Base-by-base conservation (phyloP, 495 filamentous ascomycete genomes). In the Margaritispora aquatica region DNA sequence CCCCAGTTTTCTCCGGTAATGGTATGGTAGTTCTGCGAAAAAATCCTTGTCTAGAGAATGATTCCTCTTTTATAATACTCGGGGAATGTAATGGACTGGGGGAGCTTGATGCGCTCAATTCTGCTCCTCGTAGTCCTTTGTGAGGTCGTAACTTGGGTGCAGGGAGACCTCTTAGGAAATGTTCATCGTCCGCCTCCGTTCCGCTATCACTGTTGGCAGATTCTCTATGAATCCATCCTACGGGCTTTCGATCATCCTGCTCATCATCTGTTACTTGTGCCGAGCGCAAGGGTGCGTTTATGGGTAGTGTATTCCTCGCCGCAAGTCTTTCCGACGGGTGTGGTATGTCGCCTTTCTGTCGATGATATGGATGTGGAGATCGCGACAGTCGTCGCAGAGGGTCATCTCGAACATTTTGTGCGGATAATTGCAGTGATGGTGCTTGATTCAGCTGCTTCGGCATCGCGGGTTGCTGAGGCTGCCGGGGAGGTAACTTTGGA, bases 131-230 rank as follows among this genome's bases (percentile, higher is more conserved):
- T 26, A 96, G 71, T 2, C 92, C 92, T 66, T 96, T 96, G 57
- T 85, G 83, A 19, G 84, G 79, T 36, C 85, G 78, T 17, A 79
- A 57, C 24, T 81, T 85, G 1, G 92, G 88, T 0, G 90, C 88
- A 1, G 92, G 92, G 27, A 96, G 70, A 3, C 90, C 88, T 67
- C 86, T 89, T 62, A 96, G 77, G 61, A 92, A 82, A 60, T 82
- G 77, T 53, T 96, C 91, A 75, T 96, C 92, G 66, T 96, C 89
- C 17, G 92, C 89, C 66, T 97, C 91, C 11, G 90, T 95, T 49
- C 92, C 91, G 67, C 90, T 94, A 54, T 96, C 90, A 71, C 90
- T 94, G 13, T 81, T 79, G 7, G 84, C 80, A 4, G 79, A 76
- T n/a, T 68, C 62, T 10, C 51, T 48, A 31, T 64, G 57, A 13